Evolutionary conservation across 768 basidiomycete genomes (phyloP), one percentile per base, ranked within the genome.

Genomic region (Dentipellis sp.): DNA sequence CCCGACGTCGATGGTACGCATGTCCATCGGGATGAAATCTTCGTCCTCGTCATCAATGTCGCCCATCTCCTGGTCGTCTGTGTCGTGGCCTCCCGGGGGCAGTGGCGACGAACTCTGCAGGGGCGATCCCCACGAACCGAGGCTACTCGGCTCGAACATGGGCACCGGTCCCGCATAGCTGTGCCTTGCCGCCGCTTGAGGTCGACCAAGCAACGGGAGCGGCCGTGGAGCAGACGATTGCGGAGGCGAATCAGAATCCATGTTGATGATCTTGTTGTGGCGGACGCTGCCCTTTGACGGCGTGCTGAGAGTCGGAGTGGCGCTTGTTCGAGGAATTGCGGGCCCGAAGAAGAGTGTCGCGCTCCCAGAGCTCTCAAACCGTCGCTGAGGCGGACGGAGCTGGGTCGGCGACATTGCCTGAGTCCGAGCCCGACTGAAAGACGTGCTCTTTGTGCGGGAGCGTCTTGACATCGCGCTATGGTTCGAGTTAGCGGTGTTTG

Each of bases 271-370:
- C 21, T 54, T 55, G 56, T 39, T 57, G 9, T 58, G 58, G 4
- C 61, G 40, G 9, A 53, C 23, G 4, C 56, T 17, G 42, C 29
- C 29, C 6, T 29, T 45, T 17, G 42, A 17, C n/a, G n/a, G 19
- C 10, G 42, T 17, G 7, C n/a, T n/a, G 42, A 58, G 56, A 1
- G 58, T 59, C 12, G 53, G 16, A 10, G 57, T 29, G 29, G 29
- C 29, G 29, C 29, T 29, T 29, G 29, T 1, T 4, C 51, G 62
- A 23, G 58, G 23, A 36, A 60, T 58, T 17, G 55, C 19, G 2
- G 63, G 61, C 12, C 59, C 55, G 29, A 63, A 63, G 47, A 63
- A 63, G 34, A 60, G 55, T 2, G 59, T 63, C 10, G 58, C 59
- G 34, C 56, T 56, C 4, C 56, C 52, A 23, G 62, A 54, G 50